Evolutionary conservation across 257 asterid genomes (phyloP).

Genomic region (Solanum pennellii): DNA sequence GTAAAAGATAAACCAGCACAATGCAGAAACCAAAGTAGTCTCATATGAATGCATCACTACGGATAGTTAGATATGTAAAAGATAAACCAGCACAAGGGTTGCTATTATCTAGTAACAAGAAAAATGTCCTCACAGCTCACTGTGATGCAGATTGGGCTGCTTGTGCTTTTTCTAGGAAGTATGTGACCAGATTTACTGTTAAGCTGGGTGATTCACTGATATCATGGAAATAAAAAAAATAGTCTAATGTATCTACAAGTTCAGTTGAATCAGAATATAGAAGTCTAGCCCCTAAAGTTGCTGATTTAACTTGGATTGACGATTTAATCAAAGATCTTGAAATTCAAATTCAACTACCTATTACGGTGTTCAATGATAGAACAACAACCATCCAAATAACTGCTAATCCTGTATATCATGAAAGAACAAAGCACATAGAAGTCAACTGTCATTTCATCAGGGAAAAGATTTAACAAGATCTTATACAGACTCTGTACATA

Average conservation of each 20-base stretch:
- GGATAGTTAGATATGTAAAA: too few relatives aligned
- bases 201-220: neutral
- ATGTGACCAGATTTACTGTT: too few relatives aligned
- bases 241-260: neutral
- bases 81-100: too few relatives aligned
- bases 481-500: neutral
- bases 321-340: too few relatives aligned
- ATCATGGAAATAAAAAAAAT: neutral
- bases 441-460: neutral
- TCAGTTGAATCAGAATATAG: neutral
- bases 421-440: neutral
- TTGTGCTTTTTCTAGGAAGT: too few relatives aligned
- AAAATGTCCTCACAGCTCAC: neutral
- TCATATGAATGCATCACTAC: neutral
- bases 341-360: neutral
- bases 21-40: neutral
- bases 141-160: neutral
- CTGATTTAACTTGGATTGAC: neutral
- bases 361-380: neutral
- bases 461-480: neutral
- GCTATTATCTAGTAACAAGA: too few relatives aligned
- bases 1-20: too few relatives aligned
- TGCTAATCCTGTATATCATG: neutral
- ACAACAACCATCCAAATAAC: too few relatives aligned
- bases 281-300: neutral